Percentiles rank a stretch among this genome's conserved stretches.
phyloP scores from a whole-genome alignment of 1,284 basidiomycete species.

The Puccinia polysora region DNA sequence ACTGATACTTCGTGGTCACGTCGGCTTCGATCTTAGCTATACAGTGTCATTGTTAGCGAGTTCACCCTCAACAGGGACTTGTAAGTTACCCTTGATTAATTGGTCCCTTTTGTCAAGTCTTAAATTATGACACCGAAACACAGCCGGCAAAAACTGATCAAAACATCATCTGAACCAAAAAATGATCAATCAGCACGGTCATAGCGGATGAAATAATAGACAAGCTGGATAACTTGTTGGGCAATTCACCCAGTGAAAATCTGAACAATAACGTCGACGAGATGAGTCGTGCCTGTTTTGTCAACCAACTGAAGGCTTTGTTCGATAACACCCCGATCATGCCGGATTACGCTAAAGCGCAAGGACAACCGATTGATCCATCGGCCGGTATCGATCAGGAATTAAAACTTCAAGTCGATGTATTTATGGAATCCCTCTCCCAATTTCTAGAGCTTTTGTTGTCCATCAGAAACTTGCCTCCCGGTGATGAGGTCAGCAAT shows the following conservation, averaged over 20 bases:
- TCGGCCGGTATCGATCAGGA: constrained; percentile 63
- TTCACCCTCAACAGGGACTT: constrained; percentile 36
- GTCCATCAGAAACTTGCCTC: constrained; percentile 83
- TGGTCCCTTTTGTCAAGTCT: neutral
- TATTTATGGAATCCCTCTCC: constrained; percentile 83
- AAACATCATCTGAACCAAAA: constrained; percentile 46
- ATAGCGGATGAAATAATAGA: constrained; percentile 91
- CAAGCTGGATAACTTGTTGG: constrained; percentile 78
- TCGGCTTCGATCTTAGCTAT: constrained; percentile 10
- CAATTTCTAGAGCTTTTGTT: constrained; percentile 89
- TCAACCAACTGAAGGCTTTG: constrained; percentile 79
- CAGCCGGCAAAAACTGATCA: too few relatives aligned
- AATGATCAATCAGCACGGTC: constrained; percentile 43
- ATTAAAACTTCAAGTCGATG: constrained; percentile 70
- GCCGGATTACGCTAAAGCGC: neutral
- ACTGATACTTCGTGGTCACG: too few relatives aligned
- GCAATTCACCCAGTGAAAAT: constrained; percentile 73
- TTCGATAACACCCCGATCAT: constrained; percentile 65
- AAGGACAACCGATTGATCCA: neutral
- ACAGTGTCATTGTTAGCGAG: constrained; percentile 41
- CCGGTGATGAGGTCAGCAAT: constrained; percentile 65
- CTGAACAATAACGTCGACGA: constrained; percentile 8
- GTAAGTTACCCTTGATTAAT: constrained; percentile 1
- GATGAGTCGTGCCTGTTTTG: constrained; percentile 70
- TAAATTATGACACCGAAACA: neutral